Evolutionary conservation across 352 stramenopile genomes (phyloP).

Genomic region (Phytophthora capsici): DNA sequence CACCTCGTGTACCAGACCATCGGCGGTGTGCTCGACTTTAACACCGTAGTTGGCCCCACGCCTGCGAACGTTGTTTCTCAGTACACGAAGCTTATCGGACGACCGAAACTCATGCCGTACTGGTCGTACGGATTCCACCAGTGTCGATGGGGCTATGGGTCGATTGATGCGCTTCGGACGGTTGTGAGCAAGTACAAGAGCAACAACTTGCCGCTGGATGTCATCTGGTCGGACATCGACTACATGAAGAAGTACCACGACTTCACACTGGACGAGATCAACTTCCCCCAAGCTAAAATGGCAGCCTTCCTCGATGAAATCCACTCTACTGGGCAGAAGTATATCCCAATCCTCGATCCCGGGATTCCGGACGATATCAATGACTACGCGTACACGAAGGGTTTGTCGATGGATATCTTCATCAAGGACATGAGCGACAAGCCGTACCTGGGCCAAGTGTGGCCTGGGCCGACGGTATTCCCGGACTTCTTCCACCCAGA

Average conservation of each 20-base stretch:
- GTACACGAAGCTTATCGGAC: slow-evolving; percentile 65
- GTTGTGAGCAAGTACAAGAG: slow-evolving; percentile 53
- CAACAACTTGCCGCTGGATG: slow-evolving; percentile 56
- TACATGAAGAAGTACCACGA: slow-evolving; percentile 65
- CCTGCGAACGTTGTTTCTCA: slow-evolving; percentile 52
- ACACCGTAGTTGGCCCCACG: slow-evolving; percentile 52
- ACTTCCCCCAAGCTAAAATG: slow-evolving; percentile 51
- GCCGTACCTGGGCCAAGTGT: slow-evolving; percentile 77
- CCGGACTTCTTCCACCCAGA: slow-evolving; percentile 86
- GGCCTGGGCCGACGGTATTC: slow-evolving; percentile 81
- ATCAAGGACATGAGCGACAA: slow-evolving; percentile 76
- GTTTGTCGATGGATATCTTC: slow-evolving; percentile 72
- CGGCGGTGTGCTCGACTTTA: slow-evolving; percentile 71
- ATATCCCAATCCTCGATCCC: slow-evolving; percentile 85
- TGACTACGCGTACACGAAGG: slow-evolving; percentile 61
- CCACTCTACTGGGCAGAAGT: slow-evolving; percentile 63
- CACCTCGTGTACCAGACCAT: slow-evolving; percentile 61
- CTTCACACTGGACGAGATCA: slow-evolving; percentile 67
- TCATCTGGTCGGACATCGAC: slow-evolving; percentile 73
- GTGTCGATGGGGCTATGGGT: slow-evolving; percentile 58
- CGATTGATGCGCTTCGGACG: slow-evolving; percentile 28
- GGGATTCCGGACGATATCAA: slow-evolving; percentile 68
- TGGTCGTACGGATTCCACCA: slow-evolving; percentile 80
- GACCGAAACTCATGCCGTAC: slow-evolving; percentile 66
- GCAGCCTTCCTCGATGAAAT: slow-evolving; percentile 51